Evolutionary conservation across 768 basidiomycete species (phyloP).

Genomic region (Nidularia pulvinata): DNA sequence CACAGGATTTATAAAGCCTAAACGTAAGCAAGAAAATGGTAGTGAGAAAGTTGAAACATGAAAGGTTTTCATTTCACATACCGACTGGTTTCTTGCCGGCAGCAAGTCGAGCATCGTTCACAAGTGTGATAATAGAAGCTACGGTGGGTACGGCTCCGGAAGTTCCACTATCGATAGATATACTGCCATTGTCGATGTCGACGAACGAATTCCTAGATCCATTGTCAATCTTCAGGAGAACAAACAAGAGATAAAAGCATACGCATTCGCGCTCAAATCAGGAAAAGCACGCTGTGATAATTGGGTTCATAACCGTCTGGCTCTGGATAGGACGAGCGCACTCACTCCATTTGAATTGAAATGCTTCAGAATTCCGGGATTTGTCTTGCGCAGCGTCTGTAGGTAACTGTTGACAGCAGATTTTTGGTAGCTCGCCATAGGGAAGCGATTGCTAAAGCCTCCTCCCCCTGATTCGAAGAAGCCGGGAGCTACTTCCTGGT

Average conservation of each 20-base stretch:
- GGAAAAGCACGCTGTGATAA: conserved; percentile 25
- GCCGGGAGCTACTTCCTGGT: conserved; percentile 21
- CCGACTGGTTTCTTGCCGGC: conserved; percentile 32
- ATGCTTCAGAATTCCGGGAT: conserved; percentile 13
- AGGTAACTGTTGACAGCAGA: conserved; percentile 25
- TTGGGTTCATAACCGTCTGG: not conserved
- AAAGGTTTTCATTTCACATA: not conserved
- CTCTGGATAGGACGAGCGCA: not conserved
- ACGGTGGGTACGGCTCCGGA: conserved; percentile 28
- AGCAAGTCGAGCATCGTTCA: conserved; percentile 34
- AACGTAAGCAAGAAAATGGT: not conserved
- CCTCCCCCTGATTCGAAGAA: conserved; percentile 31
- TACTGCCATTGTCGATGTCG: conserved; percentile 20
- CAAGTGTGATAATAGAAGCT: conserved; percentile 31
- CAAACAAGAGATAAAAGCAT: conserved; percentile 17
- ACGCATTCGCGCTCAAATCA: conserved; percentile 34
- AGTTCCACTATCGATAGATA: conserved; percentile 22
- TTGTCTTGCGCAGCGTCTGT: conserved; percentile 25
- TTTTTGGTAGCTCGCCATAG: conserved; percentile 37
- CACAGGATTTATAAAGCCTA: conserved; percentile 43
- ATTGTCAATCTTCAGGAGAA: not conserved
- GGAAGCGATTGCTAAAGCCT: conserved; percentile 34
- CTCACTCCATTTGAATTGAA: conserved; percentile 28
- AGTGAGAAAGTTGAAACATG: not conserved
- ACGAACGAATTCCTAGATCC: conserved; percentile 8